Conservation (phyloP, 1,284 basidiomycete species). For the Sanguinoderma infundibulare region DNA sequence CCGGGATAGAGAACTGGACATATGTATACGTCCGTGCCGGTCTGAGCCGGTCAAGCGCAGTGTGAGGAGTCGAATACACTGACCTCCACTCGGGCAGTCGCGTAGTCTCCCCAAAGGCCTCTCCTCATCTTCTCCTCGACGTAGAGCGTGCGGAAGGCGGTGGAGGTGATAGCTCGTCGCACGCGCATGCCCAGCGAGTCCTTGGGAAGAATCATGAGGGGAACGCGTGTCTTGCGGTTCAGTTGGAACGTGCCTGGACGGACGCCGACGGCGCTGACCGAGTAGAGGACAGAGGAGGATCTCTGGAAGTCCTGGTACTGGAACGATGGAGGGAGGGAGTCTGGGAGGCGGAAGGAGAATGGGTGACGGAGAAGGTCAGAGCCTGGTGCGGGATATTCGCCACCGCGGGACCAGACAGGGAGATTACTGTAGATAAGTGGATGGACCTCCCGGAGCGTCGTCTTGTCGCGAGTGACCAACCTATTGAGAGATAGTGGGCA, state of each 20-base stretch:
- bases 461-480: conserved; percentile 8
- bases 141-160: conserved; percentile 8
- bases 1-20: conserved; percentile 18
- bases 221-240: conserved; percentile 15
- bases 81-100: conserved; percentile 23
- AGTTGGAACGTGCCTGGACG: conserved; percentile 22
- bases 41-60: neutral
- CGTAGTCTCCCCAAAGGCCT: conserved; percentile 29
- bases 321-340: conserved; percentile 29
- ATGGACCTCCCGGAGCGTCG: neutral
- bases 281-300: conserved; percentile 20
- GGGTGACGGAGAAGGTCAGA: conserved; percentile 26
- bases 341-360: conserved; percentile 27
- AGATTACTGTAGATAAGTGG: conserved; percentile 8
- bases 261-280: conserved; percentile 24
- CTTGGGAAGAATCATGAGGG: conserved; percentile 27
- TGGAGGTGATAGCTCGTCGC: neutral
- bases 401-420: conserved; percentile 28
- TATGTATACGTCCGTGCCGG: neutral
- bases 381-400: conserved; percentile 25
- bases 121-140: conserved; percentile 22
- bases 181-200: conserved; percentile 17
- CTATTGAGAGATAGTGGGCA: neutral
- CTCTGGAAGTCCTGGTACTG: conserved; percentile 5
- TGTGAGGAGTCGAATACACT: neutral